Base-by-base conservation (phyloP, 2,329 filamentous ascomycete genomes). In the Cercospora sesami region DNA sequence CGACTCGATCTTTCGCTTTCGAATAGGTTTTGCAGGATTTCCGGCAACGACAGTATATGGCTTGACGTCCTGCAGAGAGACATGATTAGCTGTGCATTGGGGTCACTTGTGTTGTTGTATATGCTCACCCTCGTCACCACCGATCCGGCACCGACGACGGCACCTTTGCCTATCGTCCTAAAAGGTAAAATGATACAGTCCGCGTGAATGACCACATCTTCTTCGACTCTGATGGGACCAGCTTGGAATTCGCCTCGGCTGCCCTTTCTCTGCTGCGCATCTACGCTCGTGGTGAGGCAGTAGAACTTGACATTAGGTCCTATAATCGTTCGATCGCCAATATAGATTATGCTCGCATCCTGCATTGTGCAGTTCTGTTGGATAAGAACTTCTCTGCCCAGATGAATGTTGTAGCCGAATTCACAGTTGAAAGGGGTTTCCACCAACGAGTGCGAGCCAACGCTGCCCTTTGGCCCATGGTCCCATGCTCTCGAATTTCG, bases 371-470 rank as follows among this genome's bases (percentile, higher is more conserved):
- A 97, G 75, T 92, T 91, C 65, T 91, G 87, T 18, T 91, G 92
- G 72, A 99, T 91, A 65, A 90, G 87, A 2, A 96, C 92, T 71
- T 95, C 90, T 73, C 94, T 90, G 12, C 92, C 94, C 72, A 99
- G 91, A 59, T 87, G 86, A 74, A 98, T 91, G 78, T 99, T 98
- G 81, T 97, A 98, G 0, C 95, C 95, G 76, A 97, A 97, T 75
- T 97, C 93, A 78, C 94, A 97, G 58, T 86, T 89, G 79, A 99
- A 98, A 0, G 94, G 94, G 2, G 91, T 89, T 75, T 97, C 93
- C 28, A 99, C 91, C 51, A 90, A 84, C 5, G 92, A 90, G 65
- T 90, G 88, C 16, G 89, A 86, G n/a, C 92, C 92, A 5, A 95
- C 86, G 26, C 84, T 86, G 65, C 87, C 91, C 65, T 82, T 69